These are phyloP conservation scores for Stellera chamaejasme DNA, from an alignment of 345 rosid genomes.

Conservation along the genomic window DNA sequence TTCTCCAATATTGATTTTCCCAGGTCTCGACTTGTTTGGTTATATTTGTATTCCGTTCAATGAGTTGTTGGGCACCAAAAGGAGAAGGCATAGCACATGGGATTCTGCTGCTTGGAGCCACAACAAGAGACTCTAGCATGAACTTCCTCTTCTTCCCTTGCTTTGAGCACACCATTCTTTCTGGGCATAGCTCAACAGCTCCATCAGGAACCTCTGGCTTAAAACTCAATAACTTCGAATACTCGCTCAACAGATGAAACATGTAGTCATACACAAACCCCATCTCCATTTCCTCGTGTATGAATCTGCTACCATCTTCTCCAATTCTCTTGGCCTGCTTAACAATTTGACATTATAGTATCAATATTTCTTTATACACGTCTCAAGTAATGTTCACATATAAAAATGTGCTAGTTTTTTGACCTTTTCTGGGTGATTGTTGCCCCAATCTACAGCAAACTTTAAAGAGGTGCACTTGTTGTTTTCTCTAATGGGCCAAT, in stretches of 20 bases:
- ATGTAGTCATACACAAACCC: slow-evolving; percentile 61
- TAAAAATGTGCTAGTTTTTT: too few relatives aligned
- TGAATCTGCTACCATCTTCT: slow-evolving; percentile 40
- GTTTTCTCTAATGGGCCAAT: slow-evolving; percentile 62
- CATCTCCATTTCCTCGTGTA: slow-evolving; percentile 50
- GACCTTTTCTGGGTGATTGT: slow-evolving; percentile 28
- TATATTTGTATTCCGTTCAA: slow-evolving; percentile 25
- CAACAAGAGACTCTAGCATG: slow-evolving; percentile 52
- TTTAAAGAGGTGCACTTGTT: slow-evolving; percentile 49
- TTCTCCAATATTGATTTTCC: slow-evolving; percentile 39
- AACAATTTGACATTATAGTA: neutral
- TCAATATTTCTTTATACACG: neutral
- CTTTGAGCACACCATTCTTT: slow-evolving; percentile 33
- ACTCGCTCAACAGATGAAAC: slow-evolving; percentile 58
- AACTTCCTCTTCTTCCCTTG: slow-evolving; percentile 34
- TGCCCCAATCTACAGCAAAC: slow-evolving; percentile 80
- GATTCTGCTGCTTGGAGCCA: slow-evolving; percentile 30
- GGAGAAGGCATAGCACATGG: slow-evolving; percentile 55
- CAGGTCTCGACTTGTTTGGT: slow-evolving; percentile 42
- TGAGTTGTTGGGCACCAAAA: slow-evolving; percentile 20
- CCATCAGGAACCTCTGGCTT: slow-evolving; percentile 44
- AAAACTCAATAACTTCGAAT: slow-evolving; percentile 51
- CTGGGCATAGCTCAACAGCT: slow-evolving; percentile 43
- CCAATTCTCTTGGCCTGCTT: slow-evolving; percentile 55
- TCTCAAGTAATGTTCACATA: too few relatives aligned